Base-by-base conservation (phyloP, 176 grass and related monocot species). In the Oryza brachyantha region DNA sequence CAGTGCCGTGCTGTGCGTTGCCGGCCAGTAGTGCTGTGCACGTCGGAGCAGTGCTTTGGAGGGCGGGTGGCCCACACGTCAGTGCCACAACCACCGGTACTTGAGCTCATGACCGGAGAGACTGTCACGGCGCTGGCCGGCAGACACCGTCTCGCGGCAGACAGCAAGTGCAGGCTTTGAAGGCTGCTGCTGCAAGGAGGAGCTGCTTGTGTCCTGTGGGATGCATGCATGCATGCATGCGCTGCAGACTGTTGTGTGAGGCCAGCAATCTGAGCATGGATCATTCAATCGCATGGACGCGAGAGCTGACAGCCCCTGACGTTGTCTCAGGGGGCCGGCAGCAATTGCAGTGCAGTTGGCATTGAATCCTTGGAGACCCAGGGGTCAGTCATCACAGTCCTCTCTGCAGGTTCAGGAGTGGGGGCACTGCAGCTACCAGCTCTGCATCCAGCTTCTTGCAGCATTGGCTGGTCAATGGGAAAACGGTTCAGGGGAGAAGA, bases 131-230 rank as follows among this genome's bases (percentile, higher is more conserved):
- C 22, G 83, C 66, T 61, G 32, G 82, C 52, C 52, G 16, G 26
- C 31, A 40, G 24, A 28, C 58, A 61, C 24, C 58, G 64, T 38
- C 34, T 13, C 35, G 61, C 75, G 37, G 66, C 74, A 72, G 66
- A 86, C 72, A 55, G 40, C 80, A 74, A n/a, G 16, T 10, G 61
- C 80, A 66, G 80, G 61, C 70, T 57, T 65, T 66, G 42, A 74
- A 74, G 79, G 68, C 55, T 72, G 67, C 67, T 26, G 39, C 78
- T 29, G 9, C 24, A 17, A 59, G 64, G 24, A 68, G 45, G 17
- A 27, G 11, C 19, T 52, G 16, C 19, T 52, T 57, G 52, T 1
- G 52, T 57, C n/a, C 60, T n/a, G 57, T 27, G 4, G 55, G 27
- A 5, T 10, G 43, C 40, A 55, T 68, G 70, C 77, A 83, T 54